Evolutionary conservation across 495 filamentous ascomycete genomes (phyloP), one percentile per base, ranked within the genome.

Genomic region (Penicillium angulare): DNA sequence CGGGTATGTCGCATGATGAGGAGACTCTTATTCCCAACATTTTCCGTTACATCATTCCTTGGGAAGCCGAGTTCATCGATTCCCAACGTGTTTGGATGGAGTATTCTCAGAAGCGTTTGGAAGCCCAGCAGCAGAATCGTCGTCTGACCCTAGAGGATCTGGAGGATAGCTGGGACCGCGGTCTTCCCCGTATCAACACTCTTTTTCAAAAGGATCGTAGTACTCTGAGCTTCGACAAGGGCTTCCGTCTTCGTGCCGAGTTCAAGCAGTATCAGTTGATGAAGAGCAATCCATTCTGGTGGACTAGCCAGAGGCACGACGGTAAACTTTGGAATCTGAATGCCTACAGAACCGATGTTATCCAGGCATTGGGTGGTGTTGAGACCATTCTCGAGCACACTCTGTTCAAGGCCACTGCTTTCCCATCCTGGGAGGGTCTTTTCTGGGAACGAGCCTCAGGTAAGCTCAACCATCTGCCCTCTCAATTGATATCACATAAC

Each of bases 261-360:
- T 99, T 97, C 78, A 99, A 97, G 75, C 86, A 89, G 45, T 99
- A 97, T 67, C 92, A 96, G 70, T 75, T 97, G 53, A 97, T 98
- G 93, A 97, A 97, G 85, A 95, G 89, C 77, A 97, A 97, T 67
- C 92, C 93, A 0, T 98, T 97, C 79, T 97, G 92, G 92, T 98
- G 93, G 95, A 99, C 95, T 2, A 95, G 89, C 60, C 95, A 97
- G 68, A 79, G 95, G 40, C 95, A 99, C 61, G 95, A 99, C 61
- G 95, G 95, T 67, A 99, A 97, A 68, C 74, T 99, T 32, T 99
- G 95, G 95, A 97, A 99, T 60, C 69, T 99, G 59, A 99, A 97
- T 55, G 92, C 95, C 16, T 97, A 99, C 70, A 80, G 95, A 55
- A 97, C 95, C 8, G 95, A 99, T 75, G 95, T 99, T 26, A 99